Base-by-base conservation (phyloP, 352 stramenopile species). In the Globisporangium recalcitrans region DNA sequence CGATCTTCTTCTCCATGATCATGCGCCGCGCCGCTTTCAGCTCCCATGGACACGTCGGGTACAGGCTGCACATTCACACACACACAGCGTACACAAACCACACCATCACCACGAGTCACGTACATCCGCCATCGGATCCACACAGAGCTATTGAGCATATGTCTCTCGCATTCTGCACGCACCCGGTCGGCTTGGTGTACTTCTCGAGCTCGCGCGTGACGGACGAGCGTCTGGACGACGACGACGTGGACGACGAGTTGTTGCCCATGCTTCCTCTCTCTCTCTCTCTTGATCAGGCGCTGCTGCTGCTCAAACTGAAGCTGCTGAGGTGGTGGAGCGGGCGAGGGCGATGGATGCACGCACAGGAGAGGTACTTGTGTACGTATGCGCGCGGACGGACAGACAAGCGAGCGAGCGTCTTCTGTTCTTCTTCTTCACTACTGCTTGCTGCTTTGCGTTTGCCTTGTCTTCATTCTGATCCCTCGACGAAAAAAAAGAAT, bases 31-130 rank as follows among this genome's bases (percentile, higher is more conserved):
- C 82, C 8, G 69, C 64, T 63, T 88, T 90, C 14, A 75, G 49
- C 36, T 91, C 85, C 85, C 85, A 94, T 16, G 78, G 80, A 76
- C 85, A 94, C 26, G 62, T 85, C 59, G 75, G 67, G 59, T 94
- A 94, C 63, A 94, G 59, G 13, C 85, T 93, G 64, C 7, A 5
- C 49, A 58, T 16, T 11, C 10, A 64, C 5, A 62, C 26, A 56
- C 32, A 9, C 16, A 1, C 16, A 10, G 4, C 14, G 3, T 5
- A 55, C 3, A 32, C 27, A 55, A 3, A 21, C 10, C 26, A 27
- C 16, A 31, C 11, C 10, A 38, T 13, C 5, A 11, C 9, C 27
- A 27, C n/a, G 51, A 40, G 27, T 9, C 1, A 22, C 42, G 16
- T 44, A 24, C 42, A 49, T 42, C 11, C 3, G 19, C 2, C 16